Percentiles rank a stretch among this genome's conserved stretches.
These are phyloP conservation scores for Lippia alba DNA, from an alignment of 305 asterid genomes.

Conservation along the genomic window DNA sequence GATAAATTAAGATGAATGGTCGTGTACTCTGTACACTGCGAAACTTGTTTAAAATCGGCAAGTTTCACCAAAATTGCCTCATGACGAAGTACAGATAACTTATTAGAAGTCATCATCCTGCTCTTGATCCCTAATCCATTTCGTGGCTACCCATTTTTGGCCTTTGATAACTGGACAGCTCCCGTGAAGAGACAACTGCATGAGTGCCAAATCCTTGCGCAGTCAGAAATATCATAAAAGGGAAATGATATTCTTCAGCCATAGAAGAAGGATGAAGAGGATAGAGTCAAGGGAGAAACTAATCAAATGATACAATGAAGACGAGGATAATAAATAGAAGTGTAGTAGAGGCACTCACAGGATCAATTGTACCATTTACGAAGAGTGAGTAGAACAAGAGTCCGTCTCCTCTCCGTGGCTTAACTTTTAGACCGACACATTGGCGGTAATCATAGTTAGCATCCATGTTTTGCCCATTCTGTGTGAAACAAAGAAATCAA, in stretches of 20 bases:
- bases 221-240: slow-evolving; percentile 11
- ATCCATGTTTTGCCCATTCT: slow-evolving; percentile 81
- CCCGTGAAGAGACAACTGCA: slow-evolving; percentile 89
- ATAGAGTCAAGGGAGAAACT: neutral
- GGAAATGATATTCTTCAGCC: neutral
- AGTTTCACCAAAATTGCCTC: slow-evolving; percentile 8
- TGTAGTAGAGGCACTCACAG: slow-evolving; percentile 55
- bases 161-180: slow-evolving; percentile 93
- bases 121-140: slow-evolving; percentile 86
- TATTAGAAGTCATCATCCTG: slow-evolving; percentile 50
- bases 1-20: neutral
- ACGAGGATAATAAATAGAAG: slow-evolving; percentile 4
- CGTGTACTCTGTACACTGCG: slow-evolving; percentile 24
- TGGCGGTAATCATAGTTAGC: slow-evolving; percentile 60
- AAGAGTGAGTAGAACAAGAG: slow-evolving; percentile 87
- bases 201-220: neutral
- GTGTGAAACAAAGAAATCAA: slow-evolving; percentile 41
- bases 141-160: slow-evolving; percentile 97
- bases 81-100: slow-evolving; percentile 15
- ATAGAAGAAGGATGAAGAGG: too few relatives aligned
- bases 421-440: slow-evolving; percentile 86
- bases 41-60: slow-evolving; percentile 14
- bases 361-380: slow-evolving; percentile 89
- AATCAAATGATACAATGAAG: slow-evolving; percentile 8
- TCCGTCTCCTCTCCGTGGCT: slow-evolving; percentile 93